Percentiles rank a stretch among this genome's conserved stretches.
phyloP scores from a whole-genome alignment of 2,329 filamentous ascomycete species.

The Aspergillus candidus region DNA sequence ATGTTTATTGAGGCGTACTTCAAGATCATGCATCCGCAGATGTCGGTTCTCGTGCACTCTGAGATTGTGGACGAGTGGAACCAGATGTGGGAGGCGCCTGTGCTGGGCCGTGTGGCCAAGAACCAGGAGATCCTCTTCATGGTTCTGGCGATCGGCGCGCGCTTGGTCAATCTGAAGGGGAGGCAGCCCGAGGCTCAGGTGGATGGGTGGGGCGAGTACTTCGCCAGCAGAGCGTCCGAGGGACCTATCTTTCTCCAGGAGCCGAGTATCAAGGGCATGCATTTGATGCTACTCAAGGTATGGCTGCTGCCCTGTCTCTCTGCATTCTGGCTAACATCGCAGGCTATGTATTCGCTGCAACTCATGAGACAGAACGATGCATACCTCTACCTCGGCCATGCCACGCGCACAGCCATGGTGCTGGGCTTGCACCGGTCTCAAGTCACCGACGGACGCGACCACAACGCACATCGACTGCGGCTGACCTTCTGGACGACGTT shows the following conservation, averaged over 20 bases:
- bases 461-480: constrained; percentile 7
- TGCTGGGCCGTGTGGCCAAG: constrained; percentile 2
- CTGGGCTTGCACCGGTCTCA: constrained; percentile 12
- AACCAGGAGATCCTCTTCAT: constrained; percentile 12
- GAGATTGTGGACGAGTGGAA: constrained; percentile 9
- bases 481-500: constrained; percentile 12
- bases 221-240: constrained; percentile 6
- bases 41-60: constrained; percentile 7
- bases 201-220: constrained; percentile 11
- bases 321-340: neutral
- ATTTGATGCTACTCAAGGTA: constrained; percentile 13
- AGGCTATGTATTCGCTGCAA: constrained; percentile 14
- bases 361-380: constrained; percentile 15
- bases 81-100: constrained; percentile 12
- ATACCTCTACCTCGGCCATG: constrained; percentile 12
- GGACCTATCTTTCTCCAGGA: constrained; percentile 10
- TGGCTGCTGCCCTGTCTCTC: neutral
- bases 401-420: constrained; percentile 8
- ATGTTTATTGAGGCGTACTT: constrained; percentile 11
- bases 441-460: constrained; percentile 9
- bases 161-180: constrained; percentile 5
- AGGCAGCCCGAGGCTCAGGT: constrained; percentile 4
- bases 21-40: constrained; percentile 10
- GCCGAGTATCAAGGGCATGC: constrained; percentile 6
- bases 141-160: constrained; percentile 11